Evolutionary conservation across 768 basidiomycete species (phyloP).

Genomic region (Boletus insuetus): DNA sequence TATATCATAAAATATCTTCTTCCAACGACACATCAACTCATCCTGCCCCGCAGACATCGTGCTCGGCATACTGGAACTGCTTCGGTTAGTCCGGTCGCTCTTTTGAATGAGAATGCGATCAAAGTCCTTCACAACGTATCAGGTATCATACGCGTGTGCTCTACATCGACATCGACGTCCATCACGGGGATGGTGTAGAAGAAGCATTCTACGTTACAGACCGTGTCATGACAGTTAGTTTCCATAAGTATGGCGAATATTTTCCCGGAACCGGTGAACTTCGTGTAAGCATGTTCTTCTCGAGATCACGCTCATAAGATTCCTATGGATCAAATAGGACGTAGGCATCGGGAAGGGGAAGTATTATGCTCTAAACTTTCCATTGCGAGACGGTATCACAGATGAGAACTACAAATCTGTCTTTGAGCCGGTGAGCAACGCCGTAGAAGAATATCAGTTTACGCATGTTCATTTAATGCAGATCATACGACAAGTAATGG

Average conservation of each 20-base stretch:
- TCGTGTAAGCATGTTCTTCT: conserved; percentile 49
- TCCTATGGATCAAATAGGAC: conserved; percentile 51
- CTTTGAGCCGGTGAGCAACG: conserved; percentile 80
- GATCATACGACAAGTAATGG: conserved; percentile 94
- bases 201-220: conserved; percentile 99
- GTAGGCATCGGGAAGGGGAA: conserved; percentile 93
- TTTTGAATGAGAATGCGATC: neutral
- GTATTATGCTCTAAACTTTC: conserved; percentile 92
- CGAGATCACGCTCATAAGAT: neutral
- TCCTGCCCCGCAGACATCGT: conserved; percentile 75
- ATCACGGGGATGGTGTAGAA: conserved; percentile 98
- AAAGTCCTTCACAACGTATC: neutral
- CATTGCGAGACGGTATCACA: conserved; percentile 89
- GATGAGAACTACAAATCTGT: conserved; percentile 94
- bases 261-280: conserved; percentile 99
- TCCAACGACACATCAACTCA: neutral
- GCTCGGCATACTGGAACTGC: conserved; percentile 90
- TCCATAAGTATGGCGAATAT: conserved; percentile 99
- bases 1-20: conserved; percentile 27
- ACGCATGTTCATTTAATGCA: conserved; percentile 28
- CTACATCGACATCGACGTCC: conserved; percentile 98
- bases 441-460: neutral
- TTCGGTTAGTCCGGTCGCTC: conserved; percentile 51
- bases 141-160: conserved; percentile 93
- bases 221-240: conserved; percentile 96